Conservation (phyloP, 495 filamentous ascomycete species). For the Talaromyces nanjingensis region DNA sequence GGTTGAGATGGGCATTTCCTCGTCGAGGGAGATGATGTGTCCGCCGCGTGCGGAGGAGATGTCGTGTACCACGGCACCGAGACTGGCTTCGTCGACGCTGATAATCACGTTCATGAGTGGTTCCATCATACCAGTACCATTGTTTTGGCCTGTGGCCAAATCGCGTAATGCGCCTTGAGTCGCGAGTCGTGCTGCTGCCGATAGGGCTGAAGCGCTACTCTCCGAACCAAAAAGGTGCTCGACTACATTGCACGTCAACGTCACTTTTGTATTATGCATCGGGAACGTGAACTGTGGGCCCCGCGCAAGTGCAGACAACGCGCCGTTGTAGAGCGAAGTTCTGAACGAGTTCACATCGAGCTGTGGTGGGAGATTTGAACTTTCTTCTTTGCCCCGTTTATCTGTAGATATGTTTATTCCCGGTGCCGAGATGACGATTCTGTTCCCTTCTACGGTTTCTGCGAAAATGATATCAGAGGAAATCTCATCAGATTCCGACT, state of each 20-base stretch:
- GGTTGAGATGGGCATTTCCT: conserved; percentile 38
- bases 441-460: conserved; percentile 44
- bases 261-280: conserved; percentile 62
- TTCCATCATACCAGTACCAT: conserved; percentile 62
- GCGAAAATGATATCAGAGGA: conserved; percentile 20
- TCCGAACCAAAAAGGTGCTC: conserved; percentile 60
- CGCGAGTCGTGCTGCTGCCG: conserved; percentile 67
- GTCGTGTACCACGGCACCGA: conserved; percentile 87
- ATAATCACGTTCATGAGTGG: conserved; percentile 87
- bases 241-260: conserved; percentile 57
- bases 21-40: conserved; percentile 72
- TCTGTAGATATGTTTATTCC: conserved; percentile 34
- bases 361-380: conserved; percentile 29
- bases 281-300: conserved; percentile 73
- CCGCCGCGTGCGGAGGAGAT: conserved; percentile 77
- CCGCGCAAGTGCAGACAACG: conserved; percentile 74
- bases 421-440: conserved; percentile 48
- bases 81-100: conserved; percentile 68
- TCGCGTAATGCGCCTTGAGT: conserved; percentile 58
- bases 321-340: conserved; percentile 66
- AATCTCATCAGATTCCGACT: conserved; percentile 13
- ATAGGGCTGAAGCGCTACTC: conserved; percentile 67
- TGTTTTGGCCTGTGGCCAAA: conserved; percentile 20
- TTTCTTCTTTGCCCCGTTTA: conserved; percentile 30
- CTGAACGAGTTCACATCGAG: conserved; percentile 51